These are phyloP conservation scores for Nevesoporus exiguus DNA, from an alignment of 768 basidiomycete species.

Conservation along the genomic window DNA sequence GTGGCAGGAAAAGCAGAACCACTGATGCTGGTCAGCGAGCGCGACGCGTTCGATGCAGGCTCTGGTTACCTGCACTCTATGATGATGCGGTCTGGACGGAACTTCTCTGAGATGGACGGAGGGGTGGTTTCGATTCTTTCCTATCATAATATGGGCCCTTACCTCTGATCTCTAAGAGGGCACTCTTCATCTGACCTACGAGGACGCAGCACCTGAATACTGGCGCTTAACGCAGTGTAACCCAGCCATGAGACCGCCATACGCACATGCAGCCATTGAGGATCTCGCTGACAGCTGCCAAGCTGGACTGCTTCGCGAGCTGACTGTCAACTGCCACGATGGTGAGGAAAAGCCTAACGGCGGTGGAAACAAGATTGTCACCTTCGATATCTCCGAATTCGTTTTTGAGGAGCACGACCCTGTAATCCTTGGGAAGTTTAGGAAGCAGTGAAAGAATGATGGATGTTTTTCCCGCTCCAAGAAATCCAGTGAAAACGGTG, in stretches of 20 bases:
- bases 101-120: constrained; percentile 58
- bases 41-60: background rate
- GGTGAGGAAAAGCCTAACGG: background rate
- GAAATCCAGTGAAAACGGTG: constrained; percentile 94
- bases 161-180: constrained; percentile 85
- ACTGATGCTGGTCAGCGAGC: constrained; percentile 36
- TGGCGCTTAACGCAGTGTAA: background rate
- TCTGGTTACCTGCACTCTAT: constrained; percentile 85
- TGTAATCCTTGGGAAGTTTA: constrained; percentile 81
- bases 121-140: background rate
- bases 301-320: constrained; percentile 77
- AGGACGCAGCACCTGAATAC: constrained; percentile 80
- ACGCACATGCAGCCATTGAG: constrained; percentile 90
- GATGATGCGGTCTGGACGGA: constrained; percentile 84
- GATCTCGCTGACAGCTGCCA: constrained; percentile 89
- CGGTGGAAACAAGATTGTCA: constrained; percentile 21
- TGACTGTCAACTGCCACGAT: constrained; percentile 77
- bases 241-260: background rate
- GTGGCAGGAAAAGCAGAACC: constrained; percentile 97
- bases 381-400: constrained; percentile 95
- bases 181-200: constrained; percentile 92
- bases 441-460: constrained; percentile 82
- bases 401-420: constrained; percentile 89
- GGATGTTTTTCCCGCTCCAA: constrained; percentile 78
- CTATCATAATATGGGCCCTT: constrained; percentile 10